Evolutionary conservation across 2,329 filamentous ascomycete species (phyloP).

Genomic region (Berkeleyomyces basicola): DNA sequence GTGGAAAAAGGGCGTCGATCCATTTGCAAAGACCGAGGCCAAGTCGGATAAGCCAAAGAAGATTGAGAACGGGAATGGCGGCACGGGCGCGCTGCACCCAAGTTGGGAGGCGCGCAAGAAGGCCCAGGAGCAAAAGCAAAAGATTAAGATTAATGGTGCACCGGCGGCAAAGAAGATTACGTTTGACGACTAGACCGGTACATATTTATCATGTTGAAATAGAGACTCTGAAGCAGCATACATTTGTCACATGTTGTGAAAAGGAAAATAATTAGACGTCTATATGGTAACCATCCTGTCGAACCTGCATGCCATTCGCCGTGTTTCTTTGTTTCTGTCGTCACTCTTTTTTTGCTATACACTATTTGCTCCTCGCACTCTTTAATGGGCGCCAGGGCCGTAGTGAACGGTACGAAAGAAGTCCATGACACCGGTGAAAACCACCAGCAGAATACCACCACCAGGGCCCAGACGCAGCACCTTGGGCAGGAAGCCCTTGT

Average conservation of each 20-base stretch:
- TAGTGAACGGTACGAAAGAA: constrained; percentile 59
- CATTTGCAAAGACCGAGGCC: constrained; percentile 17
- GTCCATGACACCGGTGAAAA: constrained; percentile 80
- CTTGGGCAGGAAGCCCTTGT: constrained; percentile 97
- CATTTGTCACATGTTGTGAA: neutral
- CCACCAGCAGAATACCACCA: constrained; percentile 59
- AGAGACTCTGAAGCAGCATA: neutral
- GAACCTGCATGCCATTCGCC: neutral
- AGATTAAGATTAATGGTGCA: constrained; percentile 35
- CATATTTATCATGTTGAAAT: no score
- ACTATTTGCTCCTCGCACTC: neutral
- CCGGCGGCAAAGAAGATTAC: constrained; percentile 29
- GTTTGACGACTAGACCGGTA: constrained; percentile 28
- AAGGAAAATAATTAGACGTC: neutral
- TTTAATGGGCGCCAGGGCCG: constrained; percentile 10
- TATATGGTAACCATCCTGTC: constrained; percentile 6
- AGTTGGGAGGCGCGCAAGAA: constrained; percentile 49
- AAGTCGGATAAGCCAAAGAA: constrained; percentile 19
- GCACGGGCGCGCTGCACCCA: constrained; percentile 41
- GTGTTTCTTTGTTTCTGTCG: neutral
- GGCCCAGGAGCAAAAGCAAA: constrained; percentile 37
- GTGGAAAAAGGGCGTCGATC: constrained; percentile 36
- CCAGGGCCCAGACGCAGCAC: constrained; percentile 40
- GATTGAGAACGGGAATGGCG: constrained; percentile 24
- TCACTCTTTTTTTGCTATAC: neutral